phyloP scores from a whole-genome alignment of 2,329 filamentous ascomycete genomes.

The Alternaria hordeiaustralica region DNA sequence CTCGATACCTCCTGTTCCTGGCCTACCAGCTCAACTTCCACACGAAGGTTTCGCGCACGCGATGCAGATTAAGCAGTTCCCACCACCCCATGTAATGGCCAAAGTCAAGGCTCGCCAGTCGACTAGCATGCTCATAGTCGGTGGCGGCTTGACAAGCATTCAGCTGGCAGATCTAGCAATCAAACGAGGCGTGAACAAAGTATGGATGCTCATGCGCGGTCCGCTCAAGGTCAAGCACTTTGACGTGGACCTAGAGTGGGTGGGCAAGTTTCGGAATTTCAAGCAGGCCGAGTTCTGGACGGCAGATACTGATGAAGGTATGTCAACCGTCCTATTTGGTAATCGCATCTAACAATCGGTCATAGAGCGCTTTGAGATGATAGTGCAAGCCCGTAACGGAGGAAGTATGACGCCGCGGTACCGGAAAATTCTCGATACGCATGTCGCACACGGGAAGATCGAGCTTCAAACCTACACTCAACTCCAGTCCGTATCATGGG shows the following conservation, averaged over 20 bases:
- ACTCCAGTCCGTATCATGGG: slow-evolving; percentile 61
- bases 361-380: slow-evolving; percentile 68
- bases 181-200: slow-evolving; percentile 68
- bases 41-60: slow-evolving; percentile 67
- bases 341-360: neutral
- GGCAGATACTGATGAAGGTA: slow-evolving; percentile 70
- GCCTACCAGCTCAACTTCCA: slow-evolving; percentile 40
- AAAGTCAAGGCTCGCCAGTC: slow-evolving; percentile 56
- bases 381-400: slow-evolving; percentile 71
- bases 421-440: slow-evolving; percentile 69
- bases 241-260: slow-evolving; percentile 78
- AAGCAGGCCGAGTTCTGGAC: slow-evolving; percentile 80
- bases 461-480: slow-evolving; percentile 65
- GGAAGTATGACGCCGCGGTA: slow-evolving; percentile 78
- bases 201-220: slow-evolving; percentile 73
- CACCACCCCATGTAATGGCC: slow-evolving; percentile 58
- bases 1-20: slow-evolving; percentile 55
- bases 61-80: slow-evolving; percentile 67
- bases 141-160: slow-evolving; percentile 77
- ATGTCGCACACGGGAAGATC: slow-evolving; percentile 60
- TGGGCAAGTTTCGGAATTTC: slow-evolving; percentile 81
- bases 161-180: slow-evolving; percentile 74
- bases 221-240: slow-evolving; percentile 73
- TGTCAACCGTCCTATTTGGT: neutral
- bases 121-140: slow-evolving; percentile 73